These are phyloP conservation scores for Daldinia eschscholtzii DNA, from an alignment of 2,329 filamentous ascomycete genomes.

Conservation along the genomic window DNA sequence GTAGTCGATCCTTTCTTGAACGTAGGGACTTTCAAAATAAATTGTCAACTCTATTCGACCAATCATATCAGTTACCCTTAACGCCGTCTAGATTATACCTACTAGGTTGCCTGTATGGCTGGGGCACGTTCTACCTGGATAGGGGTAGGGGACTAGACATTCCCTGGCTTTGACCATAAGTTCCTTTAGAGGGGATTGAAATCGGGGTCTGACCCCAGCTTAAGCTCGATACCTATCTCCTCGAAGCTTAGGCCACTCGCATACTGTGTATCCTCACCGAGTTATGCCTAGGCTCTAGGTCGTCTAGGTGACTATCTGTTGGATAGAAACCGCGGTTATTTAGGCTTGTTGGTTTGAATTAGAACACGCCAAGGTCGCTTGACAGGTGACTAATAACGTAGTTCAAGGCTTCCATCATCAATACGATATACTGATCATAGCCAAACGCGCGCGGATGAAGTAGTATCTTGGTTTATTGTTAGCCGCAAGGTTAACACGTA, in stretches of 20 bases:
- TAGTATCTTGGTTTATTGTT: slow-evolving; percentile 19
- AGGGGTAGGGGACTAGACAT: slow-evolving; percentile 12
- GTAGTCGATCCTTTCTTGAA: not conserved
- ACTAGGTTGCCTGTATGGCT: not conserved
- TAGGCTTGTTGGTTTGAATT: slow-evolving; percentile 36
- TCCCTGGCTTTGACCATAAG: slow-evolving; percentile 3
- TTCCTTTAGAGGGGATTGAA: slow-evolving; percentile 18
- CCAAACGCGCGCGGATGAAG: slow-evolving; percentile 48
- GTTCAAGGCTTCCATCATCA: slow-evolving; percentile 25
- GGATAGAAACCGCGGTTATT: slow-evolving; percentile 39
- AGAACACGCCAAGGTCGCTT: slow-evolving; percentile 35
- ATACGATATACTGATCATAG: slow-evolving; percentile 30
- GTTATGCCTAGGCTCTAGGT: slow-evolving; percentile 4
- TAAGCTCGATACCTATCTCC: slow-evolving; percentile 22
- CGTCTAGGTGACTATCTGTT: slow-evolving; percentile 30
- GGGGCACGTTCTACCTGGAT: not conserved
- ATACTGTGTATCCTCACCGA: slow-evolving; percentile 30
- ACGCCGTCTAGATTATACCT: slow-evolving; percentile 1
- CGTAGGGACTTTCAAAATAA: not conserved
- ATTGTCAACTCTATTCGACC: not conserved
- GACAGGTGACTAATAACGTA: slow-evolving; percentile 20
- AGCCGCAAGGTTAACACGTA: slow-evolving; percentile 12
- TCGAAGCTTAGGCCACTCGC: slow-evolving; percentile 9
- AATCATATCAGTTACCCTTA: slow-evolving; percentile 14
- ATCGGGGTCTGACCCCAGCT: slow-evolving; percentile 33